Evolutionary conservation across 2,329 filamentous ascomycete species (phyloP), one percentile per base, ranked within the genome.

Genomic region (Mollisia scopiformis): DNA sequence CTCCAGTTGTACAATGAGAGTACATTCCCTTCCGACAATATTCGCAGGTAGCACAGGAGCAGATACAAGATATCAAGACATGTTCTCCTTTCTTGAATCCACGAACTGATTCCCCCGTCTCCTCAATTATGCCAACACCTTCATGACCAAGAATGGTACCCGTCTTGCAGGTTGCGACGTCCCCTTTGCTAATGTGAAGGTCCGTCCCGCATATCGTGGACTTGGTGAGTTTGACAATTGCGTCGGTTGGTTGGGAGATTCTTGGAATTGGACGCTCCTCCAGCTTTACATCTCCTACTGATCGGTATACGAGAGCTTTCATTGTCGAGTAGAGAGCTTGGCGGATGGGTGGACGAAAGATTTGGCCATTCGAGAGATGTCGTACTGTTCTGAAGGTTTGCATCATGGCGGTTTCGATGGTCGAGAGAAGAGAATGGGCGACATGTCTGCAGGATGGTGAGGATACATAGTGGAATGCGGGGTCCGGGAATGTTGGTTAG

Each of bases 241-340:
- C 80, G 61, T 85, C 82, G 1, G 77, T 79, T 2, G 79, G 74
- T 1, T 68, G 64, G 19, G 70, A 59, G n/a, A 84, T 65, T 19
- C 65, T 69, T 2, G 81, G 82, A 8, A 75, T 71, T 0, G 80
- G 77, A 0, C 73, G 74, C 1, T 82, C 76, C 59, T 83, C 77
- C 14, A 95, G 80, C 69, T 89, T 77, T 50, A 96, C 90, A 30
- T 81, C 84, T 69, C 92, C 90, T 78, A 93, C 93, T 59, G 89
- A 89, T 75, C 88, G 86, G 91, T 92, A 96, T 1, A 84, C 84
- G 16, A 95, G 77, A 0, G 92, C 92, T 74, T 91, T 89, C 89
- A 96, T 94, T 10, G 68, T 72, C 23, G 58, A 57, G 30, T 62
- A 64, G 35, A 49, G 41, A 39, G 59, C 56, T 56, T 50, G 52